A percentile compares a stretch with the other conserved stretches of the same genome.
Evolutionary conservation across 768 basidiomycete species (phyloP).

Genomic region (Phallus indusiatus): DNA sequence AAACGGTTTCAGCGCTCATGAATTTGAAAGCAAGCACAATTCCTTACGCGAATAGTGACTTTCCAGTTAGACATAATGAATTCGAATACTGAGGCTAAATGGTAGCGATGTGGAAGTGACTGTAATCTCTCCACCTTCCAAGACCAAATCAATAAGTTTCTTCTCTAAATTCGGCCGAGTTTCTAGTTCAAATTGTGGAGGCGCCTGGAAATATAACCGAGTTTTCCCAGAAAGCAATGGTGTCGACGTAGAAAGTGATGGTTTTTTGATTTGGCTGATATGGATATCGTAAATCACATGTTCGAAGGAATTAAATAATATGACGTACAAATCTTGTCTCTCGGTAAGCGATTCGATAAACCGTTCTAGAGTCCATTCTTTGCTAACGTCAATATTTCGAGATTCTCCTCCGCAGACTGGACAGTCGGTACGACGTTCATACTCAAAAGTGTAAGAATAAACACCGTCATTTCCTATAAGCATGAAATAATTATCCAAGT

Average conservation of each 20-base stretch:
- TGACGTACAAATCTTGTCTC: conserved; percentile 79
- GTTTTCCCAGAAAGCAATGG: conserved; percentile 39
- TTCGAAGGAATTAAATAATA: neutral
- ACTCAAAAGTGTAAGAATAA: conserved; percentile 96
- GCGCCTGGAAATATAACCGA: conserved; percentile 72
- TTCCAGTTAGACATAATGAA: conserved; percentile 18
- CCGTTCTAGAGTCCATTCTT: conserved; percentile 71
- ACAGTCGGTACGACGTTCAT: conserved; percentile 86
- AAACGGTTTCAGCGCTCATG: too few species aligned
- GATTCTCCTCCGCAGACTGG: conserved; percentile 95
- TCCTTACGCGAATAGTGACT: neutral
- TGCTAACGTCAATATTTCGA: conserved; percentile 59
- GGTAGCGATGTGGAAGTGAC: conserved; percentile 88
- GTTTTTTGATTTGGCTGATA: conserved; percentile 89
- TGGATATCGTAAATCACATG: neutral
- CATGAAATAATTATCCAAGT: conserved; percentile 97
- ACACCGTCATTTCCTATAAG: conserved; percentile 93
- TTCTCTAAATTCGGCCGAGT: conserved; percentile 90
- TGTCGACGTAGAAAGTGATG: conserved; percentile 72
- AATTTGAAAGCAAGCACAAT: neutral
- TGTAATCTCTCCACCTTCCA: conserved; percentile 65
- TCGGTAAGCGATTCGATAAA: conserved; percentile 84
- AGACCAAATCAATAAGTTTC: conserved; percentile 73
- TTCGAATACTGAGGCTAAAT: conserved; percentile 51
- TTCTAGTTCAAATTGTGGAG: conserved; percentile 79